Percentiles rank a stretch among this genome's conserved stretches.
These are phyloP conservation scores for Paecilomyces dactylethromorphus DNA, from an alignment of 2,329 filamentous ascomycete genomes.

Conservation along the genomic window DNA sequence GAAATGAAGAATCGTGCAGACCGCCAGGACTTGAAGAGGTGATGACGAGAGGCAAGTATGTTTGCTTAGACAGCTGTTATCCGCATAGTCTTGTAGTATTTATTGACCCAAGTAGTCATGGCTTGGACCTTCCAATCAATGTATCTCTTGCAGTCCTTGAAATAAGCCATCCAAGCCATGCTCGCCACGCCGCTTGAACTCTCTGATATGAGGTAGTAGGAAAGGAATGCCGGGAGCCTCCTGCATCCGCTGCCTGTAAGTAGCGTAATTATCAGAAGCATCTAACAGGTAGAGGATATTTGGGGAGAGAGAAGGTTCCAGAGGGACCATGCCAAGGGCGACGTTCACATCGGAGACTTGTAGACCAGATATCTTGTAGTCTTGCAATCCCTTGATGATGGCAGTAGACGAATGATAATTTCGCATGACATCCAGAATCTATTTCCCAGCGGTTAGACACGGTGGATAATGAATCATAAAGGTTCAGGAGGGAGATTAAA, in stretches of 20 bases:
- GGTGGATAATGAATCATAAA: not conserved
- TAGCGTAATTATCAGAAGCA: slow-evolving; percentile 25
- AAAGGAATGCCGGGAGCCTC: slow-evolving; percentile 31
- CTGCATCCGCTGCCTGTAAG: slow-evolving; percentile 28
- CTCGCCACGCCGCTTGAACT: slow-evolving; percentile 23
- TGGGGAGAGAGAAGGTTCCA: slow-evolving; percentile 17
- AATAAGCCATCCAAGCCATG: slow-evolving; percentile 20
- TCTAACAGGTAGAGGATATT: slow-evolving; percentile 20
- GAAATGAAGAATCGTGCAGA: not conserved
- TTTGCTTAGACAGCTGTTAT: too few relatives aligned
- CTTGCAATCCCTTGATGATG: slow-evolving; percentile 29
- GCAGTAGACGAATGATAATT: slow-evolving; percentile 35
- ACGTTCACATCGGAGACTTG: slow-evolving; percentile 8
- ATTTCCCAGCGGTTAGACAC: slow-evolving; percentile 2
- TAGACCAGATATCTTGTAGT: slow-evolving; percentile 20
- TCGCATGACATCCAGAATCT: slow-evolving; percentile 22
- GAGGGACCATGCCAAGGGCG: slow-evolving; percentile 11
- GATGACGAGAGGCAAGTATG: too few relatives aligned
- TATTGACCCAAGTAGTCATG: not conserved
- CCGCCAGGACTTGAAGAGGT: not conserved
- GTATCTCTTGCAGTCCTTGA: slow-evolving; percentile 5
- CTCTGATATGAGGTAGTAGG: slow-evolving; percentile 29
- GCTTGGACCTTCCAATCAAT: not conserved
- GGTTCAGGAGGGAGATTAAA: not conserved
- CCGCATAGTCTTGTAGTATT: not conserved